Evolutionary conservation across 805 yeast genomes (phyloP).

Genomic region (Ogataea paraovalis): DNA sequence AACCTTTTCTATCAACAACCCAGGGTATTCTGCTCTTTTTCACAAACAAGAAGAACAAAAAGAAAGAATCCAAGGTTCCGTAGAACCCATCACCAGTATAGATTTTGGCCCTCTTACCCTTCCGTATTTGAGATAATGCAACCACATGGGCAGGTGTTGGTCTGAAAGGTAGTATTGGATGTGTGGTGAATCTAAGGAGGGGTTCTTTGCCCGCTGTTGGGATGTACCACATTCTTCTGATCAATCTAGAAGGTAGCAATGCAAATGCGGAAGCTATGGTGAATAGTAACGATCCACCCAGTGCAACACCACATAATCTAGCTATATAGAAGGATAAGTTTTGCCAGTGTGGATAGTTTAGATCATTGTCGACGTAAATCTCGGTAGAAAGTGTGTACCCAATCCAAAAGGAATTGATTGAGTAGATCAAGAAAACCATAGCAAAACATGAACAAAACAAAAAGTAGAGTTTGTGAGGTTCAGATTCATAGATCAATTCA

Average conservation of each 20-base stretch:
- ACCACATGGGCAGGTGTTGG: constrained; percentile 73
- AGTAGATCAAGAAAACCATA: constrained; percentile 65
- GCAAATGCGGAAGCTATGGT: constrained; percentile 38
- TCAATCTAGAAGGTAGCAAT: constrained; percentile 62
- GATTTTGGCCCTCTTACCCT: constrained; percentile 61
- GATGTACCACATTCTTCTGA: constrained; percentile 73
- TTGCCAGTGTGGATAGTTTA: constrained; percentile 24
- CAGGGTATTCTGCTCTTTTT: constrained; percentile 53
- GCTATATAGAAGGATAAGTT: constrained; percentile 20
- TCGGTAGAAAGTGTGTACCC: constrained; percentile 26
- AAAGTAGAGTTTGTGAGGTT: constrained; percentile 76
- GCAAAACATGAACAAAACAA: constrained; percentile 66
- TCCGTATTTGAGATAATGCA: constrained; percentile 51
- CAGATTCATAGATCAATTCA: constrained; percentile 77
- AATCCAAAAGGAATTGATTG: constrained; percentile 39
- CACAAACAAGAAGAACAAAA: constrained; percentile 70
- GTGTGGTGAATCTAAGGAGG: constrained; percentile 58
- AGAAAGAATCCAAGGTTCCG: constrained; percentile 74
- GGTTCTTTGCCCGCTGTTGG: constrained; percentile 51
- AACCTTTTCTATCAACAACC: constrained; percentile 80
- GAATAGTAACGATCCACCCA: constrained; percentile 40
- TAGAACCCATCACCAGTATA: constrained; percentile 89
- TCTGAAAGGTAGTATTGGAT: constrained; percentile 70
- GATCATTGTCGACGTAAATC: constrained; percentile 29
- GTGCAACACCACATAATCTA: constrained; percentile 32